Percentiles rank a stretch among this genome's conserved stretches.
Evolutionary conservation across 2,329 filamentous ascomycete genomes (phyloP).

Genomic region (Pyrenophora seminiperda): DNA sequence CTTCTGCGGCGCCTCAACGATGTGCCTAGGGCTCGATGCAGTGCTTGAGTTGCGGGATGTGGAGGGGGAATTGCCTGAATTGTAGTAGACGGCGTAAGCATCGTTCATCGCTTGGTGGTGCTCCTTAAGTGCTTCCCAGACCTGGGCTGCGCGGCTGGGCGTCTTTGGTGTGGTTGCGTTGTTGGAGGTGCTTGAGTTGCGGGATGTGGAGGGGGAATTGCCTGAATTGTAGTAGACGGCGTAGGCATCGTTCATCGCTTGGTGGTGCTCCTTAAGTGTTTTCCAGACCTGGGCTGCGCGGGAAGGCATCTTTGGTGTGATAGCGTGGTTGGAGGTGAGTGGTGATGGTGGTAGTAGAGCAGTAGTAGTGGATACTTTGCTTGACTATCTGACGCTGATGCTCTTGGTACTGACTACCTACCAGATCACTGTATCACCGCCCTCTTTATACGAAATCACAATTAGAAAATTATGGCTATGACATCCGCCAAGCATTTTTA

Average conservation of each 20-base stretch:
- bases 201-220: slow-evolving; percentile 18
- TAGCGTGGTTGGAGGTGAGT: not conserved
- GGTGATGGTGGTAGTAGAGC: not conserved
- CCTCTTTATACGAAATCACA: slow-evolving; percentile 21
- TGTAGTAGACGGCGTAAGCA: slow-evolving; percentile 37
- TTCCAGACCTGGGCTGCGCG: too few relatives aligned
- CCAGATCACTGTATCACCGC: slow-evolving; percentile 5
- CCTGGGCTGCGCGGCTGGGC: slow-evolving; percentile 29
- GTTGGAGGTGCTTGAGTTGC: slow-evolving; percentile 27
- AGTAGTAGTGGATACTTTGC: slow-evolving; percentile 8
- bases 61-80: slow-evolving; percentile 16
- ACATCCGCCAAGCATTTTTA: slow-evolving; percentile 24
- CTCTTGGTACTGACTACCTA: slow-evolving; percentile 11
- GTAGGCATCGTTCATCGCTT: slow-evolving; percentile 36
- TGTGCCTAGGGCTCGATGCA: slow-evolving; percentile 19
- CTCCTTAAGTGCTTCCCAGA: slow-evolving; percentile 38
- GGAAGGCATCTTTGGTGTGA: too few relatives aligned
- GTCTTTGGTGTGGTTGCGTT: slow-evolving; percentile 18
- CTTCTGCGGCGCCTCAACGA: slow-evolving; percentile 18
- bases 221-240: slow-evolving; percentile 29
- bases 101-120: slow-evolving; percentile 41
- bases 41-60: slow-evolving; percentile 16
- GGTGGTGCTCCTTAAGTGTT: too few relatives aligned
- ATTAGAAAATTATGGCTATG: slow-evolving; percentile 9
- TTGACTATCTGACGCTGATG: slow-evolving; percentile 15